phyloP scores from a whole-genome alignment of 2,329 filamentous ascomycete species.

The Ophidiomyces ophidiicola region DNA sequence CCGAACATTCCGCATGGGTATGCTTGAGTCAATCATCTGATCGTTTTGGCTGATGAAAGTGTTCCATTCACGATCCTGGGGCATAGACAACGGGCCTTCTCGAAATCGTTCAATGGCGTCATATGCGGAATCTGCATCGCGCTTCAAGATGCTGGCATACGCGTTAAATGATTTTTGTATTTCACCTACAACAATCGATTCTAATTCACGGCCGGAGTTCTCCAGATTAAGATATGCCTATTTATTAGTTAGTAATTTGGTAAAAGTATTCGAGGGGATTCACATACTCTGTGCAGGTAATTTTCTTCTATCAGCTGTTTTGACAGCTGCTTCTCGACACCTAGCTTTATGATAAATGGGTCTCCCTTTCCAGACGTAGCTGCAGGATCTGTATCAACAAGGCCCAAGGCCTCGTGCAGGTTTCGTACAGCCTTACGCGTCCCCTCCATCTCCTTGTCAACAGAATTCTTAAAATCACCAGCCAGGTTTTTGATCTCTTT shows the following conservation, averaged over 20 bases:
- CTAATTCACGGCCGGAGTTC: slow-evolving; percentile 82
- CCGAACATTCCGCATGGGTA: slow-evolving; percentile 64
- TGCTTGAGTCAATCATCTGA: slow-evolving; percentile 72
- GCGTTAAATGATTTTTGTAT: slow-evolving; percentile 97
- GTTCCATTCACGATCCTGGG: slow-evolving; percentile 85
- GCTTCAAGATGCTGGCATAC: slow-evolving; percentile 79
- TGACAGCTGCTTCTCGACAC: slow-evolving; percentile 81
- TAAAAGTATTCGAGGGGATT: neutral
- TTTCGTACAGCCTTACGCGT: slow-evolving; percentile 68
- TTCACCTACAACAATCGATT: slow-evolving; percentile 91
- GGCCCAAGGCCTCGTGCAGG: slow-evolving; percentile 68
- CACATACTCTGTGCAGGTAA: slow-evolving; percentile 73
- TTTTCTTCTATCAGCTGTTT: slow-evolving; percentile 94
- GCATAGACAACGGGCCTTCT: slow-evolving; percentile 77
- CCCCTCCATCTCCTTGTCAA: slow-evolving; percentile 84
- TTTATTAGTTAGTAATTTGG: slow-evolving; percentile 4
- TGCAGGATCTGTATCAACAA: slow-evolving; percentile 65
- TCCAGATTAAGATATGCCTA: slow-evolving; percentile 92
- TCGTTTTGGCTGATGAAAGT: slow-evolving; percentile 68
- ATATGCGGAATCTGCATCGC: slow-evolving; percentile 74
- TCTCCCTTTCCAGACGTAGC: slow-evolving; percentile 74
- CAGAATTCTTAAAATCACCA: slow-evolving; percentile 91
- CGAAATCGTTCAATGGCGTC: slow-evolving; percentile 68
- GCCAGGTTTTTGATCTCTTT: slow-evolving; percentile 94
- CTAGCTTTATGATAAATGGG: slow-evolving; percentile 74